phyloP scores from a whole-genome alignment of 305 asterid species.

The Plantago rigida region DNA sequence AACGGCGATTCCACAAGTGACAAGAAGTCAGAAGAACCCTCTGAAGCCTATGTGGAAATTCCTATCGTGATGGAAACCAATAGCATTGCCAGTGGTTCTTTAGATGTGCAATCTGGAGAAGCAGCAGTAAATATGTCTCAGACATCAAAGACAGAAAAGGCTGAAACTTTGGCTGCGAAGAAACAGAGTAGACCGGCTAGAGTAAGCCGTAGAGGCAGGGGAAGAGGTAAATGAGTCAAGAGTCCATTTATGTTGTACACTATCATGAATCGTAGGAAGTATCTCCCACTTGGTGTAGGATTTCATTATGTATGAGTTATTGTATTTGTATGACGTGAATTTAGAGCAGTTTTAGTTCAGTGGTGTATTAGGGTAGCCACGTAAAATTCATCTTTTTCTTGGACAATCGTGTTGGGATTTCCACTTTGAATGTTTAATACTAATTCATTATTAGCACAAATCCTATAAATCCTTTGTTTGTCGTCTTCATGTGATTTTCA shows the following conservation, averaged over 20 bases:
- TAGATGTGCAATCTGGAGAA: constrained; percentile 36
- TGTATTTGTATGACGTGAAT: background rate
- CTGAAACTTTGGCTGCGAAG: constrained; percentile 23
- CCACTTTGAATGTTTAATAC: background rate
- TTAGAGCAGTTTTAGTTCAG: background rate
- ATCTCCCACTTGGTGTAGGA: constrained; percentile 25
- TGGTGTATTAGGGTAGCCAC: background rate
- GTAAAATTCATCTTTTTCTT: background rate
- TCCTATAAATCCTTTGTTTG: background rate
- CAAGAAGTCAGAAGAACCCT: constrained; percentile 29
- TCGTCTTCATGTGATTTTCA: too few species aligned
- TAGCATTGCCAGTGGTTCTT: constrained; percentile 27
- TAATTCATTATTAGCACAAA: background rate
- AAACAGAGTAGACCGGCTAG: constrained; percentile 34
- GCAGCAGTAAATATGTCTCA: constrained; percentile 18
- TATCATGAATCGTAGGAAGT: constrained; percentile 22
- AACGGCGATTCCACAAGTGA: constrained; percentile 15
- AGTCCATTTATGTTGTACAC: constrained; percentile 28
- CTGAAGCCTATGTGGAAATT: constrained; percentile 51
- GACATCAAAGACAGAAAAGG: background rate
- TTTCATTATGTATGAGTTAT: constrained; percentile 12
- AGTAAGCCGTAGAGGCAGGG: constrained; percentile 36
- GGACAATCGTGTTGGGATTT: background rate
- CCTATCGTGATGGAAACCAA: constrained; percentile 42
- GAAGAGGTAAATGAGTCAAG: constrained; percentile 36